A percentile compares a stretch with the other conserved stretches of the same genome.
Evolutionary conservation across 2,329 filamentous ascomycete species (phyloP).

Genomic region (Fusarium beomiforme): DNA sequence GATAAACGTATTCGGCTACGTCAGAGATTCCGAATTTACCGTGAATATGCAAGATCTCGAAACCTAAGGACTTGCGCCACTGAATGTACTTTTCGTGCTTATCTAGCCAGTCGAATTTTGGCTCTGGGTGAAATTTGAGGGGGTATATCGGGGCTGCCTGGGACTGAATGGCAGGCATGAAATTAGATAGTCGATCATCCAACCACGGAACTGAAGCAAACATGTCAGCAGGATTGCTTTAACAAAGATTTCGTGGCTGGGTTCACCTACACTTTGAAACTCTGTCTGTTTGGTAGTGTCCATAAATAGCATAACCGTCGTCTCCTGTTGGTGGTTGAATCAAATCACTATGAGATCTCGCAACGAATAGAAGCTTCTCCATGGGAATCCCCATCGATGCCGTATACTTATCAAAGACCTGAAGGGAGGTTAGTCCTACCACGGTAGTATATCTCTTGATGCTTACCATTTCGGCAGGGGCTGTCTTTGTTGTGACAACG

Average conservation of each 20-base stretch:
- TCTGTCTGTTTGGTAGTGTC: neutral
- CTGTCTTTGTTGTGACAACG: neutral
- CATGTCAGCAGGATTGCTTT: fast-evolving
- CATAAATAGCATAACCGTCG: neutral
- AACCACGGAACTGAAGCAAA: neutral
- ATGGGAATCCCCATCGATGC: neutral
- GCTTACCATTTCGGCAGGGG: neutral
- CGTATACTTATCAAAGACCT: neutral
- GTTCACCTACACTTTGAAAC: neutral
- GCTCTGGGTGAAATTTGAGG: neutral
- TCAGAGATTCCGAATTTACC: neutral
- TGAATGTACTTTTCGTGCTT: neutral
- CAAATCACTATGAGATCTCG: neutral
- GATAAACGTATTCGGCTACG: neutral
- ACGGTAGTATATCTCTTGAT: fast-evolving
- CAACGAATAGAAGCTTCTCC: neutral
- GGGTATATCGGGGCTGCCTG: neutral
- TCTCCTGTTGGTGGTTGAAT: neutral
- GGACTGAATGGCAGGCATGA: neutral
- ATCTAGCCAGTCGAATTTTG: neutral
- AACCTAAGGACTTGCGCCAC: neutral
- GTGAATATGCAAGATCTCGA: neutral
- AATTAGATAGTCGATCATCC: neutral
- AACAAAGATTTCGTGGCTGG: neutral
- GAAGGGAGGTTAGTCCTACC: neutral